Conservation (phyloP, 1,284 basidiomycete genomes). For the Ceratobasidium sp. region DNA sequence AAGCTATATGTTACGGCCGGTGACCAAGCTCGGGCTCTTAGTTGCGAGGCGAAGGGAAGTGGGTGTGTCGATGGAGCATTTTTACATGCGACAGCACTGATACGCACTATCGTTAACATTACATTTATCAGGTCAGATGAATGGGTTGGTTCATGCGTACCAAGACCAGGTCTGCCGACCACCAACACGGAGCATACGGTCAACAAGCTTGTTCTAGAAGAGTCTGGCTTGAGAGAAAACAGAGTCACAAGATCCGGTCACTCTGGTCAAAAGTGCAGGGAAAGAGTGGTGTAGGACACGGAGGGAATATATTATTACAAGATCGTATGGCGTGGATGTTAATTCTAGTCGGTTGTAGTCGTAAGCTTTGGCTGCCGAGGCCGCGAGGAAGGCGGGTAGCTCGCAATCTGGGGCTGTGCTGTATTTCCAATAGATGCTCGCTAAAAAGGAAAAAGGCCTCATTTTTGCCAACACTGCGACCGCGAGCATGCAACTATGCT, state of each 20-base stretch:
- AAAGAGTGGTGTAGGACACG: neutral
- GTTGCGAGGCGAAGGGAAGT: constrained; percentile 8
- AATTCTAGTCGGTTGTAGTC: constrained; percentile 19
- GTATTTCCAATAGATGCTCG: neutral
- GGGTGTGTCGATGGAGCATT: constrained; percentile 21
- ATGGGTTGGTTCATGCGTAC: neutral
- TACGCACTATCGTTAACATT: constrained; percentile 22
- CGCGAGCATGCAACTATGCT: neutral
- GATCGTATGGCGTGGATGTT: constrained; percentile 1
- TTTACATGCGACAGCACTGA: constrained; percentile 29
- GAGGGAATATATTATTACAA: constrained; percentile 4
- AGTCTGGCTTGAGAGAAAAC: constrained; percentile 4
- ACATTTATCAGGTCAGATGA: neutral
- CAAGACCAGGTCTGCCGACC: constrained; percentile 29
- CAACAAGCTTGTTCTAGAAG: neutral
- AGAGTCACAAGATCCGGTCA: constrained; percentile 8
- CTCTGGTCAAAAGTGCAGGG: neutral
- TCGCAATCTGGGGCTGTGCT: neutral
- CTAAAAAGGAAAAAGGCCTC: constrained; percentile 22
- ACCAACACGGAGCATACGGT: constrained; percentile 23
- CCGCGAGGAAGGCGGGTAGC: constrained; percentile 12
- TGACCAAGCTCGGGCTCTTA: constrained; percentile 22
- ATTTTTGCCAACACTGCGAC: constrained; percentile 12
- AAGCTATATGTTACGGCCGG: constrained; percentile 6
- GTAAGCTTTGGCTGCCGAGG: constrained; percentile 22